These are phyloP conservation scores for Claviceps sp. DNA, from an alignment of 2,329 filamentous ascomycete species.

Conservation along the genomic window DNA sequence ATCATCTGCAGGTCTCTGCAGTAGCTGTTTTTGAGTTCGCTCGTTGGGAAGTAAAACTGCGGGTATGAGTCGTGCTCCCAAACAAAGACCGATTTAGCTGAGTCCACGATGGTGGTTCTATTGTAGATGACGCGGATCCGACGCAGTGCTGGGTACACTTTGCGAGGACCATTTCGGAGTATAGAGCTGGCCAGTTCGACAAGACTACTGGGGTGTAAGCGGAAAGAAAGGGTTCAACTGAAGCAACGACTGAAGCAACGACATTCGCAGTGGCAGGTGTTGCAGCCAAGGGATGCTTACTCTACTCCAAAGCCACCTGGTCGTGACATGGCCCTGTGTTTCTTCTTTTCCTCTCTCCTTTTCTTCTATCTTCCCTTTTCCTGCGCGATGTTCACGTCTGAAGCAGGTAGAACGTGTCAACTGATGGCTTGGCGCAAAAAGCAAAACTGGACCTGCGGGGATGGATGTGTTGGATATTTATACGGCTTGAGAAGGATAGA, in stretches of 20 bases:
- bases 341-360: background rate
- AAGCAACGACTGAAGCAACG: background rate
- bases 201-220: constrained; percentile 11
- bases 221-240: background rate
- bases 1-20: constrained; percentile 16
- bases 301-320: constrained; percentile 7
- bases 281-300: constrained; percentile 4
- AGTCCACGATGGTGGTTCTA: constrained; percentile 22
- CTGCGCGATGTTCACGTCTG: background rate
- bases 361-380: background rate
- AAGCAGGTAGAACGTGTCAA: background rate
- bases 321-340: constrained; percentile 3
- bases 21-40: constrained; percentile 16
- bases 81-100: constrained; percentile 22
- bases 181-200: constrained; percentile 15
- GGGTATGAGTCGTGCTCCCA: constrained; percentile 37
- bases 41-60: constrained; percentile 27
- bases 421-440: background rate
- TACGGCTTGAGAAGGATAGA: background rate
- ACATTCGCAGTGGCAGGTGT: background rate
- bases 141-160: constrained; percentile 13
- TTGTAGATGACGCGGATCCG: constrained; percentile 22
- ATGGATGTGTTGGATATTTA: background rate
- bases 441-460: background rate
- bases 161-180: constrained; percentile 15